Percentiles rank a stretch among this genome's conserved stretches.
Evolutionary conservation across 495 filamentous ascomycete species (phyloP).

Genomic region (Choiromyces venosus): DNA sequence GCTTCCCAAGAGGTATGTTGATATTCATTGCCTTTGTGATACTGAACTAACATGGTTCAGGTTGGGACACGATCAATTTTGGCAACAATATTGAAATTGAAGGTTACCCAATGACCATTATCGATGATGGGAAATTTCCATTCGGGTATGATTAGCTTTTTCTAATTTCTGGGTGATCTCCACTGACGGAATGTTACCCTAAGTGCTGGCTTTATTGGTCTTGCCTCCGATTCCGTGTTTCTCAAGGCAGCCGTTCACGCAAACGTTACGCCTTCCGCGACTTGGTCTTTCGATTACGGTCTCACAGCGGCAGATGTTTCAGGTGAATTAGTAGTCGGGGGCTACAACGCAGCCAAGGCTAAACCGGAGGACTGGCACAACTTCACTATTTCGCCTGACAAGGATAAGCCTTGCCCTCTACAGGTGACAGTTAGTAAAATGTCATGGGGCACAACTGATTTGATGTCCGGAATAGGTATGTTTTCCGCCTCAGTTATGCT

Average conservation of each 20-base stretch:
- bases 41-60: constrained; percentile 9
- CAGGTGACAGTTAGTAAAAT: constrained; percentile 31
- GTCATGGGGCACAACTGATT: constrained; percentile 26
- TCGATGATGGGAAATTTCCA: constrained; percentile 28
- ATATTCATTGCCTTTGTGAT: background rate
- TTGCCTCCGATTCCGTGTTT: constrained; percentile 34
- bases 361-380: constrained; percentile 17
- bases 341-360: constrained; percentile 35
- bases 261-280: constrained; percentile 21
- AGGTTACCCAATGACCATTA: constrained; percentile 27
- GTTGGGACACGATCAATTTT: constrained; percentile 34
- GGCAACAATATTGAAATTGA: constrained; percentile 1
- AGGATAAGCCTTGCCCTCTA: constrained; percentile 33
- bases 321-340: constrained; percentile 35
- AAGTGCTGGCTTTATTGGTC: constrained; percentile 34
- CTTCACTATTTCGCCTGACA: constrained; percentile 32
- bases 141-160: constrained; percentile 31
- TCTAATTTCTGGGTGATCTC: background rate
- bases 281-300: constrained; percentile 37
- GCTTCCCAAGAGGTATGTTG: constrained; percentile 16
- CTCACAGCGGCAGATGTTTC: background rate
- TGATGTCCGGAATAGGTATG: constrained; percentile 30
- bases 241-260: constrained; percentile 21
- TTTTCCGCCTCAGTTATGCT: background rate
- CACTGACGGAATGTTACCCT: background rate